Percentiles rank a stretch among this genome's conserved stretches.
Evolutionary conservation across 2,329 filamentous ascomycete species (phyloP).

Genomic region (Verticillium klebahnii): DNA sequence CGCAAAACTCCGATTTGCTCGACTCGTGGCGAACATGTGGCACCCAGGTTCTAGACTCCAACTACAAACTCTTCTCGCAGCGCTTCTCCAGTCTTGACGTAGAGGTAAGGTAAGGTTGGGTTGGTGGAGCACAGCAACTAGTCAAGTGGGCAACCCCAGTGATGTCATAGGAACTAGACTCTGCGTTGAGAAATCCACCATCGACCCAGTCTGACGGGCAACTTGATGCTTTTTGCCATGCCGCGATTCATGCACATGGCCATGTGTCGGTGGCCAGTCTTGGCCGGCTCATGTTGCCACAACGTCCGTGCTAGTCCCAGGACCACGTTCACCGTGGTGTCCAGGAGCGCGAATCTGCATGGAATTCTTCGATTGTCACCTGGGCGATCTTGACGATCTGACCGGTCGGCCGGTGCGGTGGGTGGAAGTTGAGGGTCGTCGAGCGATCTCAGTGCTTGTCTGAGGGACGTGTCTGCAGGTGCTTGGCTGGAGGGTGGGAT

Average conservation of each 20-base stretch:
- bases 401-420: neutral
- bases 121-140: no score
- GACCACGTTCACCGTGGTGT: neutral
- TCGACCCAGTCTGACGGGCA: neutral
- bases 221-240: neutral
- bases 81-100: neutral
- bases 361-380: neutral
- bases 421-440: neutral
- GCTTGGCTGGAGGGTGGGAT: no score
- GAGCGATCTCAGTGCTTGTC: neutral
- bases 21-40: neutral
- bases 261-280: neutral
- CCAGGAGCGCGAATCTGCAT: neutral
- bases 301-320: neutral
- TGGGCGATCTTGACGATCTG: neutral
- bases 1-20: neutral
- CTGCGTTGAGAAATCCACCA: neutral
- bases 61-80: neutral
- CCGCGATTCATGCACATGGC: neutral
- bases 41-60: neutral
- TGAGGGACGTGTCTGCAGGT: neutral
- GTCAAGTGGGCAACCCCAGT: neutral
- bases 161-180: neutral
- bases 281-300: neutral
- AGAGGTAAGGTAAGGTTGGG: no score